Evolutionary conservation across 768 basidiomycete genomes (phyloP).

Genomic region (Termitomyces heimii): DNA sequence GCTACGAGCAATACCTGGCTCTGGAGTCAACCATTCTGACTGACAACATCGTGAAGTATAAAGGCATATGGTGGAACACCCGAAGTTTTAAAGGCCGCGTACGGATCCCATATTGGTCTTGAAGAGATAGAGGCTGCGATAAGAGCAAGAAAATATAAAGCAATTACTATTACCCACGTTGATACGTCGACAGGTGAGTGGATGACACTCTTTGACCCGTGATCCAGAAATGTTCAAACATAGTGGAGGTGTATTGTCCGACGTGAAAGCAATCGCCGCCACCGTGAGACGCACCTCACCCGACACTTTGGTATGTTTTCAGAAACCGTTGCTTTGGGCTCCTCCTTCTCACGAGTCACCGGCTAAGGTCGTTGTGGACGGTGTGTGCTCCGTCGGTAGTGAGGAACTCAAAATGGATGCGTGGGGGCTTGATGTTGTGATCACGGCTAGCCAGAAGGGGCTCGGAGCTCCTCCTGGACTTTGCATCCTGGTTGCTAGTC

Average conservation of each 20-base stretch:
- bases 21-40: constrained; percentile 16
- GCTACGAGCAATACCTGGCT: constrained; percentile 39
- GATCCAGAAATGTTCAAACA: background rate
- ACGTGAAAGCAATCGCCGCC: constrained; percentile 63
- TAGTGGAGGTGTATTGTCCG: constrained; percentile 62
- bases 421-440: constrained; percentile 81
- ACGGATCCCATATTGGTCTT: constrained; percentile 58
- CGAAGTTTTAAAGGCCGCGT: constrained; percentile 59
- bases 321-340: background rate
- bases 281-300: constrained; percentile 70
- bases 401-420: constrained; percentile 87
- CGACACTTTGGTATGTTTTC: constrained; percentile 54
- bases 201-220: background rate
- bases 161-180: constrained; percentile 85
- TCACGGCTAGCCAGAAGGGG: constrained; percentile 82
- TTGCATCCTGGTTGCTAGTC: constrained; percentile 71
- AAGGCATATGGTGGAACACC: constrained; percentile 75
- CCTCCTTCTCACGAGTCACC: background rate
- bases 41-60: background rate
- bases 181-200: constrained; percentile 71
- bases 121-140: constrained; percentile 58
- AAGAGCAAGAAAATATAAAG: constrained; percentile 65
- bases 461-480: constrained; percentile 85
- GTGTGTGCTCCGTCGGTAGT: constrained; percentile 88
- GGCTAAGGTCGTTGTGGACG: constrained; percentile 68